Evolutionary conservation across 2,329 filamentous ascomycete species (phyloP), one percentile per base, ranked within the genome.

Genomic region (Aspergillus vadensis): DNA sequence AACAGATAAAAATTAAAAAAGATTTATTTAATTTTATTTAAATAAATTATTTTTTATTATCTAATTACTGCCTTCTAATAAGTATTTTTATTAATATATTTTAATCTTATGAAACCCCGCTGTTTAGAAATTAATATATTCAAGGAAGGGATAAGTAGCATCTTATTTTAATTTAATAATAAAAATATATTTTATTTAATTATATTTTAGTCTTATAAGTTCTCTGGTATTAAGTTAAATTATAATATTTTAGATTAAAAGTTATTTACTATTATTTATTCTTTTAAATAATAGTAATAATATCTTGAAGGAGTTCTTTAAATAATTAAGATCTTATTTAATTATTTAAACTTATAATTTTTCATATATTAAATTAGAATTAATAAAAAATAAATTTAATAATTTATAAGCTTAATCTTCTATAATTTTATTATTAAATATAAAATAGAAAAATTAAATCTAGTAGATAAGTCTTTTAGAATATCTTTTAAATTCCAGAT

Each of bases 391-490:
- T 8, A 30, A 51, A 25, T 9, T 17, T 17, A 6, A 32, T 51
- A 32, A 15, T 6, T 51, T 32, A 36, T 32, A 19, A 8, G 1
- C 32, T 5, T 51, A n/a, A 51, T 51, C 17, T 6, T 19, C 3
- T 36, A 8, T 32, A 27, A 32, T 51, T 51, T 51, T 32, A 51
- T 51, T 32, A 51, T 51, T 51, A 51, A 51, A 51, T 19, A 51
- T 30, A 30, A 15, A 17, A 51, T 32, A 30, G 12, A 27, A 32
- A 32, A 51, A 8, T 51, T 23, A 8, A 51, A 51, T 32, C 10
- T 27, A n/a, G 10, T 32, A 32, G 2, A 51, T 51, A 32, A 15
- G 5, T 32, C 23, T 8, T 51, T 15, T 17, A 32, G 23, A 51
- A 32, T n/a, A 32, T 17, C 9, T 51, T 2, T 17, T 9, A 27